Evolutionary conservation across 148 eudicot genomes (phyloP).

Genomic region (Spergularia marina): DNA sequence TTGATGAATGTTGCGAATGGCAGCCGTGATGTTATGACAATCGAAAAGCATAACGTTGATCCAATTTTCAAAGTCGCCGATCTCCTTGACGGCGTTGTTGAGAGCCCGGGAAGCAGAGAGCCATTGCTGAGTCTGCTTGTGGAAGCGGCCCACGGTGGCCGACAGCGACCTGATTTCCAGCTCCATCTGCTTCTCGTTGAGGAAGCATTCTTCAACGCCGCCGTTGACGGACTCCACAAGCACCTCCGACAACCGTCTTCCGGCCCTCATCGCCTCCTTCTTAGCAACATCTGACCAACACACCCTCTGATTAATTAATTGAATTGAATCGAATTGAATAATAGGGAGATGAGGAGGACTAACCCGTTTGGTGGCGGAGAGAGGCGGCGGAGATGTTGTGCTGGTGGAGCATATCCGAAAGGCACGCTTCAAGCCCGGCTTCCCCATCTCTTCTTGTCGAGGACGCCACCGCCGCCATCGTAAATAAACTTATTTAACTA

Average conservation of each 20-base stretch:
- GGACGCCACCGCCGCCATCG: background rate
- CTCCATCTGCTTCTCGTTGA: constrained; percentile 80
- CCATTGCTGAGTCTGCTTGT: constrained; percentile 90
- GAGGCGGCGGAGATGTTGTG: constrained; percentile 18
- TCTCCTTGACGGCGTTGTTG: constrained; percentile 79
- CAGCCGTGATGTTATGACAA: constrained; percentile 67
- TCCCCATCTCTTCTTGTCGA: background rate
- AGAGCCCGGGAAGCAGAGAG: constrained; percentile 67
- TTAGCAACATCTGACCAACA: constrained; percentile 55
- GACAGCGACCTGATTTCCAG: constrained; percentile 61
- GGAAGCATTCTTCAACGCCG: constrained; percentile 71
- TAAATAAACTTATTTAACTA: background rate
- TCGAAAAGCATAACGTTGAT: constrained; percentile 86
- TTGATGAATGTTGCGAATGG: constrained; percentile 71
- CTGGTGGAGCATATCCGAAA: constrained; percentile 19
- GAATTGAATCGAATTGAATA: background rate
- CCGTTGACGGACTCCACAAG: constrained; percentile 71
- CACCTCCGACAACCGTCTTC: constrained; percentile 60
- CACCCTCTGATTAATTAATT: too few species aligned
- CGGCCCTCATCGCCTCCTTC: constrained; percentile 58
- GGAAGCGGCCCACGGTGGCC: constrained; percentile 48
- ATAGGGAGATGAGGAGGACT: background rate
- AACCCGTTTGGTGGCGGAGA: constrained; percentile 29
- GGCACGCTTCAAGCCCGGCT: constrained; percentile 15
- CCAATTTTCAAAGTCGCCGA: constrained; percentile 94